Conservation (phyloP, 2,329 filamentous ascomycete species). For the Clonostachys sp. region DNA sequence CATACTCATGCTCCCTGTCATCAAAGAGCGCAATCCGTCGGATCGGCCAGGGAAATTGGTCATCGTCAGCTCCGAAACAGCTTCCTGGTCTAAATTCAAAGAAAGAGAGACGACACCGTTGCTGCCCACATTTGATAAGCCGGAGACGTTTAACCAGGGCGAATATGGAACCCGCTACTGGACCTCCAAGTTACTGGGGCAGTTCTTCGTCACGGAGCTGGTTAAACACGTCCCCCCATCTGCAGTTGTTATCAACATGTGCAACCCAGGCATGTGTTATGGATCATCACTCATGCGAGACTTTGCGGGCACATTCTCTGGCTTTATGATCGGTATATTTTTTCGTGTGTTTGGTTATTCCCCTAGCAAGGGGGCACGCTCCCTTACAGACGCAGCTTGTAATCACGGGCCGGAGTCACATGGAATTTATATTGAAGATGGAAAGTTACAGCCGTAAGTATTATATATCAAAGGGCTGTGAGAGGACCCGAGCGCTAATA, state of each 20-base stretch:
- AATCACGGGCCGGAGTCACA: neutral
- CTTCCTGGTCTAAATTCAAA: constrained; percentile 9
- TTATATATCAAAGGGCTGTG: neutral
- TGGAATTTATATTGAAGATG: constrained; percentile 2
- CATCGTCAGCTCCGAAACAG: constrained; percentile 17
- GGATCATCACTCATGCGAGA: neutral
- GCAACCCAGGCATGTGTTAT: neutral
- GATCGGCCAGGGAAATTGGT: constrained; percentile 8
- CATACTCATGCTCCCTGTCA: constrained; percentile 20
- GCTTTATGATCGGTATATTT: neutral
- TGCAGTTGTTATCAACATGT: neutral
- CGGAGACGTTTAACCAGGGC: neutral
- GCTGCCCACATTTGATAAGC: neutral
- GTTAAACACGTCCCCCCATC: neutral
- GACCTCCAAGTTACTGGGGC: neutral
- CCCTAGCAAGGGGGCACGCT: neutral
- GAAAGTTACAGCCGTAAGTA: constrained; percentile 3
- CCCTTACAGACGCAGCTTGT: constrained; percentile 1
- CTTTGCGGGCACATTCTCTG: neutral
- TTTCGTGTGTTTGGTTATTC: neutral
- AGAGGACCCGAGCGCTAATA: neutral
- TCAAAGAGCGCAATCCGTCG: constrained; percentile 7
- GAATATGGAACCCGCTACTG: neutral
- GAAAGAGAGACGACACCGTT: neutral
- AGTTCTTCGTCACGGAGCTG: constrained; percentile 2